Conservation (phyloP, 148 eudicot species). For the Polygonum maritimum region DNA sequence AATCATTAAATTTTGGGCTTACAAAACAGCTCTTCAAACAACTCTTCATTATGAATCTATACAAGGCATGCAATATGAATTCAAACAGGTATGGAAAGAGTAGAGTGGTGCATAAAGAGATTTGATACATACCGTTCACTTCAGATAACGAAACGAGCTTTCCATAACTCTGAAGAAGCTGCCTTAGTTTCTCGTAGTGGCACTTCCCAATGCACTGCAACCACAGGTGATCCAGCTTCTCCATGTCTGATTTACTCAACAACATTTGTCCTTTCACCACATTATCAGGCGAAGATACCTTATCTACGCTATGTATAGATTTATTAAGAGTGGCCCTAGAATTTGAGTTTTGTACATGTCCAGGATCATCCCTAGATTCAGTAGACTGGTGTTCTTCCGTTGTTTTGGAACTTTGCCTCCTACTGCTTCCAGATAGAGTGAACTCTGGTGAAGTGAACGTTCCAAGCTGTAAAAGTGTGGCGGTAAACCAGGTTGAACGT, state of each 20-base stretch:
- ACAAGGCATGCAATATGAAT: no score
- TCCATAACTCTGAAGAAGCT: slow-evolving; percentile 66
- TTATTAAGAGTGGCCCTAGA: slow-evolving; percentile 34
- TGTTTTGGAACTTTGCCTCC: slow-evolving; percentile 72
- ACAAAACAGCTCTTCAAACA: no score
- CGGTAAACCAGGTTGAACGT: slow-evolving; percentile 97
- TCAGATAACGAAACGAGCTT: slow-evolving; percentile 76
- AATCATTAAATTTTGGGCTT: no score
- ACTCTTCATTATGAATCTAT: no score
- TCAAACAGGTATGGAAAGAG: not conserved
- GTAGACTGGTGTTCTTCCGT: slow-evolving; percentile 66
- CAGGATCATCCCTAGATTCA: slow-evolving; percentile 45
- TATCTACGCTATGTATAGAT: slow-evolving; percentile 26
- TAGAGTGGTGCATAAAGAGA: not conserved
- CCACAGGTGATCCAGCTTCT: slow-evolving; percentile 70
- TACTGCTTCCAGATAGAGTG: slow-evolving; percentile 78
- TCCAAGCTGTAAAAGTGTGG: slow-evolving; percentile 89
- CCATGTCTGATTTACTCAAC: slow-evolving; percentile 30
- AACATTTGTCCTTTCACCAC: slow-evolving; percentile 18
- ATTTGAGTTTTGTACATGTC: slow-evolving; percentile 1
- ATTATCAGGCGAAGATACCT: slow-evolving; percentile 27
- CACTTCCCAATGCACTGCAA: slow-evolving; percentile 72
- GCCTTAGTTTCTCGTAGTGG: slow-evolving; percentile 78
- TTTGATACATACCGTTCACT: slow-evolving; percentile 53
- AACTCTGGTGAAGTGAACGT: slow-evolving; percentile 66